Percentiles rank a stretch among this genome's conserved stretches.
Evolutionary conservation across 2,329 filamentous ascomycete species (phyloP).

Genomic region (Thyridium curvatum): DNA sequence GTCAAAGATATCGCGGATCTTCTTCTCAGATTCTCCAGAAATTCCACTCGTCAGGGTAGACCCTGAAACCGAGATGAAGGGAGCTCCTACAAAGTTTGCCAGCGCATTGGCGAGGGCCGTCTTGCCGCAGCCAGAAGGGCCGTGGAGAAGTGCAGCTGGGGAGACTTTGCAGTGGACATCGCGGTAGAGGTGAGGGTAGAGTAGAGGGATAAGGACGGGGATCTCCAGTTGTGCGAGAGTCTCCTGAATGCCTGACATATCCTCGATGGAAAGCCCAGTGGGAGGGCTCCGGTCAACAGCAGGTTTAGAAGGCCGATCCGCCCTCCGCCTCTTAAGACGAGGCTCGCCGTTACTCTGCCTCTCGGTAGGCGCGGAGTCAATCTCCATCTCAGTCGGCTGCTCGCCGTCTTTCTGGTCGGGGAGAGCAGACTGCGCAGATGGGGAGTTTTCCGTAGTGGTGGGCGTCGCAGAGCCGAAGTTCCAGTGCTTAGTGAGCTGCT

Average conservation of each 20-base stretch:
- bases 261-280: conserved; percentile 59
- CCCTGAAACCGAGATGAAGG: conserved; percentile 76
- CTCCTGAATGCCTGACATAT: conserved; percentile 71
- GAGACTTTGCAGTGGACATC: conserved; percentile 62
- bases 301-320: conserved; percentile 25
- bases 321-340: conserved; percentile 58
- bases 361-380: conserved; percentile 23
- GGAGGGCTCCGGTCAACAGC: conserved; percentile 58
- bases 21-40: conserved; percentile 85
- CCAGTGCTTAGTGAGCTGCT: conserved; percentile 34
- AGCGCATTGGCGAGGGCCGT: conserved; percentile 78
- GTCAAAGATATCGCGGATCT: conserved; percentile 78
- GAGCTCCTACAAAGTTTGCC: conserved; percentile 67
- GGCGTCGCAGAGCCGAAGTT: conserved; percentile 13
- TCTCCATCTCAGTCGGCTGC: background rate
- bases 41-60: conserved; percentile 79
- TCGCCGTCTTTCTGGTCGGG: too few relatives aligned
- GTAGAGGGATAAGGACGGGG: conserved; percentile 67
- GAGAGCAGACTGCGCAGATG: too few relatives aligned
- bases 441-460: too few relatives aligned
- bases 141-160: conserved; percentile 71
- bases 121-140: conserved; percentile 81
- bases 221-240: conserved; percentile 65
- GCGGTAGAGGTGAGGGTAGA: conserved; percentile 59
- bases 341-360: conserved; percentile 61